Evolutionary conservation across 2,329 filamentous ascomycete genomes (phyloP).

Genomic region (Cercospora berteroae): DNA sequence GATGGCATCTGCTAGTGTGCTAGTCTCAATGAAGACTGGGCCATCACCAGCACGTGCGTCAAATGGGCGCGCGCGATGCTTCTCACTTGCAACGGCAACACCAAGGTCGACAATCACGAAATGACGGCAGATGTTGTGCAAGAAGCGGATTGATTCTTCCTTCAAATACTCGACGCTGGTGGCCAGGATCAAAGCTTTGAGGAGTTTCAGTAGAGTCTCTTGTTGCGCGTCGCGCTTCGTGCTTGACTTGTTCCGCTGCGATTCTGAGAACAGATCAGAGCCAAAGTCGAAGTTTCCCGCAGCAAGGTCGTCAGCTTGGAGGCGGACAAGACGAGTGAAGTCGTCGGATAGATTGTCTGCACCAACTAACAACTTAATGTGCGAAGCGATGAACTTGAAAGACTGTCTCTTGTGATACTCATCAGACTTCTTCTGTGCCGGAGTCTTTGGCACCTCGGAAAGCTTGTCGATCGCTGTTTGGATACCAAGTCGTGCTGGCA

Average conservation of each 20-base stretch:
- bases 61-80: conserved; percentile 75
- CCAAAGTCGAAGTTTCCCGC: conserved; percentile 69
- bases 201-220: conserved; percentile 73
- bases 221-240: conserved; percentile 86
- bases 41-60: conserved; percentile 85
- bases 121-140: conserved; percentile 81
- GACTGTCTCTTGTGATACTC: conserved; percentile 91
- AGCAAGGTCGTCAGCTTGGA: conserved; percentile 84
- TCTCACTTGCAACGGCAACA: conserved; percentile 74
- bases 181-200: conserved; percentile 86
- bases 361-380: conserved; percentile 87
- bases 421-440: conserved; percentile 65
- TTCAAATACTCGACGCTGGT: conserved; percentile 75
- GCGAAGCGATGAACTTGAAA: conserved; percentile 79
- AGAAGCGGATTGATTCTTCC: conserved; percentile 69
- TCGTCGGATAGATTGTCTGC: conserved; percentile 87
- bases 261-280: conserved; percentile 67
- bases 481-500: conserved; percentile 81
- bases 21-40: conserved; percentile 79
- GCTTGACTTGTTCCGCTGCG: conserved; percentile 78
- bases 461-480: conserved; percentile 87
- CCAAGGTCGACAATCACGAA: conserved; percentile 89
- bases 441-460: conserved; percentile 69
- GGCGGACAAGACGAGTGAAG: conserved; percentile 74
- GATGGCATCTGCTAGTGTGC: conserved; percentile 82